Evolutionary conservation across 2,329 filamentous ascomycete genomes (phyloP), one percentile per base, ranked within the genome.

Genomic region (Phyllachora maydis): DNA sequence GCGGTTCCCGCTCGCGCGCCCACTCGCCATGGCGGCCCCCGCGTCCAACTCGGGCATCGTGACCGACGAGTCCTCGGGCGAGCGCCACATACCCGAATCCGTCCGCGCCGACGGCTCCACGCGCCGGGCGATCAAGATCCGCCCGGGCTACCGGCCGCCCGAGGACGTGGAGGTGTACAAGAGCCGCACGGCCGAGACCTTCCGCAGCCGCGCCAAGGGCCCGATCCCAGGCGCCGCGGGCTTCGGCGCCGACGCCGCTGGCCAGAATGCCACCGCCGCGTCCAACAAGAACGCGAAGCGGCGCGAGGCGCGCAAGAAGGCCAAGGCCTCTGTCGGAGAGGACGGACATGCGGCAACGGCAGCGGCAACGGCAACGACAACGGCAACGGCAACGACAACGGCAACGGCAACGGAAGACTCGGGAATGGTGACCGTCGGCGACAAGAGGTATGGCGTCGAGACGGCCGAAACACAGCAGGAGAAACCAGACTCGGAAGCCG

Each of bases 121-220:
- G n/a, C 70, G 88, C 27, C 90, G 78, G 42, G 85, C 92, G 40
- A 95, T 95, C 43, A 79, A 79, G 41, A 81, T 98, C 30, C 70
- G 81, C 15, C 85, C 88, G 0, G 90, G 88, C 25, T 98, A 93
- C 50, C 71, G 72, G 16, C 90, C 88, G 2, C 81, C 83, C 1
- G 88, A 98, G 51, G 88, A 98, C 48, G 74, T 95, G 32, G 82
- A 93, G 42, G 59, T 92, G 21, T 98, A 98, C 63, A 90, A 82
- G 54, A 93, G 91, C 48, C 72, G 78, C 27, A 82, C 73, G 2
- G 83, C 83, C 23, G 76, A 88, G 43, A 69, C 67, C 23, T 92
- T 77, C 53, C 81, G 81, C 41, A 81, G 67, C 35, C 69, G 79
- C 24, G 67, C 65, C 14, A 60, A 54, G 31, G 69, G 65, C 28